Evolutionary conservation across 352 stramenopile genomes (phyloP).

Genomic region (Phytophthora crassamura): DNA sequence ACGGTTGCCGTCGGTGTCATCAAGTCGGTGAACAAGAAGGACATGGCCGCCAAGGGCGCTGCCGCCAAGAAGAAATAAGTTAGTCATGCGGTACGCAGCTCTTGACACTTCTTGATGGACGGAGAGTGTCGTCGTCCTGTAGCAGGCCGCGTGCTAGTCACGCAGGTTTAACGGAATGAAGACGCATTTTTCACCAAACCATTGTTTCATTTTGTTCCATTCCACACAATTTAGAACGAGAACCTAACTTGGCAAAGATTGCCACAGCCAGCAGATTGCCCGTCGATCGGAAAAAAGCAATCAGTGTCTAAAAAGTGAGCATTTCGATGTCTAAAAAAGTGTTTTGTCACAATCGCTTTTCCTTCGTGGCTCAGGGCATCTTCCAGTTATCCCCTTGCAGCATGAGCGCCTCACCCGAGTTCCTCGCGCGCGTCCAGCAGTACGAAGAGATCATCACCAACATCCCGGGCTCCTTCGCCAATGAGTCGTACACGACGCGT

Average conservation of each 20-base stretch:
- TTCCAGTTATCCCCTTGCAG: constrained; percentile 4
- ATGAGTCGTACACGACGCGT: constrained; percentile 60
- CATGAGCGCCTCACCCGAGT: constrained; percentile 38
- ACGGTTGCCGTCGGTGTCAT: constrained; percentile 98
- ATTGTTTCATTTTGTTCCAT: neutral
- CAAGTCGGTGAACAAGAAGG: constrained; percentile 93
- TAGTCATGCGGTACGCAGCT: constrained; percentile 25
- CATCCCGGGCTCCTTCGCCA: constrained; percentile 50
- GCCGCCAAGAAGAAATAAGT: constrained; percentile 55
- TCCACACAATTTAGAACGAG: too few relatives aligned
- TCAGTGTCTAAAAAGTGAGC: too few relatives aligned
- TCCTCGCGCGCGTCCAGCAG: constrained; percentile 47
- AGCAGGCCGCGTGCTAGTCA: neutral
- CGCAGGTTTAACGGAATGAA: constrained; percentile 24
- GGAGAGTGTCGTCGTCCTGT: constrained; percentile 20
- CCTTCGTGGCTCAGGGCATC: neutral
- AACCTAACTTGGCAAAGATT: neutral
- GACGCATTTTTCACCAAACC: constrained; percentile 15
- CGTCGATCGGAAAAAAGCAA: neutral
- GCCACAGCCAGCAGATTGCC: neutral
- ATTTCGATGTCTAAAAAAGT: neutral
- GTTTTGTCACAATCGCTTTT: constrained; percentile 22
- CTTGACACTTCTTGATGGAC: constrained; percentile 29
- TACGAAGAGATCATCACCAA: constrained; percentile 39
- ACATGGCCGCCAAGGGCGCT: constrained; percentile 40